Evolutionary conservation across 306 rosid genomes (phyloP).

Genomic region (Pueraria montana): DNA sequence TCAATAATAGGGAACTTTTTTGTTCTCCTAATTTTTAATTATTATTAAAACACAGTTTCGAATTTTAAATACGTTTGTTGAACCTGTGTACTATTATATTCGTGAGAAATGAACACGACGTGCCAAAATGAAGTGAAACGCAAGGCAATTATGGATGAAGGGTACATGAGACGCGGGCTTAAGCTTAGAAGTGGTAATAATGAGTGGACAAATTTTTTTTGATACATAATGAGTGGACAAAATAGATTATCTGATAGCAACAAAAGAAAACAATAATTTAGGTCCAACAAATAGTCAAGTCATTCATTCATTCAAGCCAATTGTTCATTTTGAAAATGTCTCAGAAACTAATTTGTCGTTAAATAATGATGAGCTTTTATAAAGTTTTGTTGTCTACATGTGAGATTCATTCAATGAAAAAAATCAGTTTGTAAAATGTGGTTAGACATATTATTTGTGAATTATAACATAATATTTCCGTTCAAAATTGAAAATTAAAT

Average conservation of each 20-base stretch:
- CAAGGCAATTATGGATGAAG: constrained; percentile 19
- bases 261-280: constrained; percentile 12
- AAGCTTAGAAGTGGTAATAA: background rate
- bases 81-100: background rate
- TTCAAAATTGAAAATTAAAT: too few species aligned
- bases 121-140: constrained; percentile 45
- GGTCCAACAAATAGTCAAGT: constrained; percentile 7
- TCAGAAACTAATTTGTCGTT: background rate
- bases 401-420: background rate
- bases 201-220: background rate
- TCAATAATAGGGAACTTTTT: constrained; percentile 33
- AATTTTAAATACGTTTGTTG: background rate
- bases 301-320: background rate
- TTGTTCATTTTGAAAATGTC: background rate
- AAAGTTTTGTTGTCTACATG: background rate
- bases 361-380: background rate
- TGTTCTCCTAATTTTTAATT: constrained; percentile 35
- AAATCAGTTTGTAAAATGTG: background rate
- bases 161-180: too few species aligned
- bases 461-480: too few species aligned
- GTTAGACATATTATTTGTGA: background rate
- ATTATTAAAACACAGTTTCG: background rate
- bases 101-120: too few species aligned
- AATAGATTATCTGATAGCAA: background rate
- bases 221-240: background rate